Evolutionary conservation across 345 rosid genomes (phyloP).

Genomic region (Lumnitzera racemosa): DNA sequence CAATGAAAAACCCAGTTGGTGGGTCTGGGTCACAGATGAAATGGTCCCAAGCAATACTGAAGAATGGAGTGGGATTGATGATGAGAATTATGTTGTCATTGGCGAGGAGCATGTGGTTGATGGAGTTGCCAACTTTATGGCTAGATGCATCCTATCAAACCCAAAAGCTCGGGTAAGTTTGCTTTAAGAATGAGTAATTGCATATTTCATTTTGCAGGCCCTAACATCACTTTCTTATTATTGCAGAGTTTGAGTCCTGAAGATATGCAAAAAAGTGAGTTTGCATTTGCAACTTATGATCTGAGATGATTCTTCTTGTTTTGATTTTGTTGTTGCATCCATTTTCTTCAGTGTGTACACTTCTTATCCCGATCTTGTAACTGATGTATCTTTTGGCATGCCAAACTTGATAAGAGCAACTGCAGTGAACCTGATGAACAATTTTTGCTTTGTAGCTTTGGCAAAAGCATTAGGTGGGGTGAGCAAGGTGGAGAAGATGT

Average conservation of each 20-base stretch:
- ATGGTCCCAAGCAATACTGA: constrained; percentile 71
- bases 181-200: neutral
- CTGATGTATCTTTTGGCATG: no score
- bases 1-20: constrained; percentile 84
- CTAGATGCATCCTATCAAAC: constrained; percentile 73
- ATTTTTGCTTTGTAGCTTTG: constrained; percentile 40
- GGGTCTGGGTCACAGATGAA: constrained; percentile 95
- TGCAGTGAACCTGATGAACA: neutral
- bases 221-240: constrained; percentile 14
- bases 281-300: constrained; percentile 3
- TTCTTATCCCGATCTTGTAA: no score
- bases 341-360: no score
- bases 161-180: constrained; percentile 63
- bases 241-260: constrained; percentile 76
- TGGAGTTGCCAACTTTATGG: constrained; percentile 91
- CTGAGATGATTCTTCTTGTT: no score
- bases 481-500: constrained; percentile 61
- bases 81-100: constrained; percentile 64
- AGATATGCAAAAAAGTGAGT: constrained; percentile 77
- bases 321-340: no score
- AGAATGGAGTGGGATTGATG: constrained; percentile 72
- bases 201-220: constrained; percentile 3
- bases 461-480: constrained; percentile 54
- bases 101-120: constrained; percentile 80
- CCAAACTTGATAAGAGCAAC: no score